Evolutionary conservation across 805 yeast genomes (phyloP).

Genomic region (Priceomyces castillae): DNA sequence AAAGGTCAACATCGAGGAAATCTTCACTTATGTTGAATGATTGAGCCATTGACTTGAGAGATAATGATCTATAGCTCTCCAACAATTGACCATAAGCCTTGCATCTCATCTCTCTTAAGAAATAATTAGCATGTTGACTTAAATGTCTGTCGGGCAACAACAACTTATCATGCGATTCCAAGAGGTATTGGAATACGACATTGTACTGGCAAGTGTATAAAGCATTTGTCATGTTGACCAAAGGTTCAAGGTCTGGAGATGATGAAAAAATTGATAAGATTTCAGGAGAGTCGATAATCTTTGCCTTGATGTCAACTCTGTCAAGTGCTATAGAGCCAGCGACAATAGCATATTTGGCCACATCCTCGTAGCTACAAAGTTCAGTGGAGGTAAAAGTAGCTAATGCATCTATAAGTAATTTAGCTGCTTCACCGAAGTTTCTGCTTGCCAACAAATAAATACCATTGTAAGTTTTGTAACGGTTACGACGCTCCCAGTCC

Average conservation of each 20-base stretch:
- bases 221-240: constrained; percentile 78
- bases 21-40: constrained; percentile 88
- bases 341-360: constrained; percentile 83
- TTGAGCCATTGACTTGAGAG: constrained; percentile 88
- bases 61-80: constrained; percentile 89
- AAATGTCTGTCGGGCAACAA: constrained; percentile 63
- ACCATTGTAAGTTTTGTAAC: constrained; percentile 90
- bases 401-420: constrained; percentile 80
- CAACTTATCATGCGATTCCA: constrained; percentile 73
- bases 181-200: constrained; percentile 69
- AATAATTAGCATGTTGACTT: constrained; percentile 75
- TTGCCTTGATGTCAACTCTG: constrained; percentile 78
- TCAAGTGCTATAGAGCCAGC: constrained; percentile 83
- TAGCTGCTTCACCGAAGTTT: constrained; percentile 81
- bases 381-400: constrained; percentile 96
- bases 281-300: constrained; percentile 92
- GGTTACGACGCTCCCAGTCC: constrained; percentile 97
- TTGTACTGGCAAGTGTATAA: constrained; percentile 86
- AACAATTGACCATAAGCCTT: constrained; percentile 91
- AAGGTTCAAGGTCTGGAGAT: constrained; percentile 70
- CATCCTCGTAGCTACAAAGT: constrained; percentile 81
- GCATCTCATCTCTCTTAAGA: constrained; percentile 88
- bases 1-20: constrained; percentile 81
- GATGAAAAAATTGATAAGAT: constrained; percentile 75
- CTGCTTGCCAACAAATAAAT: constrained; percentile 80